A percentile compares a stretch with the other conserved stretches of the same genome.
phyloP scores from a whole-genome alignment of 139 green algal species.

The Spirogloea muscicola region DNA sequence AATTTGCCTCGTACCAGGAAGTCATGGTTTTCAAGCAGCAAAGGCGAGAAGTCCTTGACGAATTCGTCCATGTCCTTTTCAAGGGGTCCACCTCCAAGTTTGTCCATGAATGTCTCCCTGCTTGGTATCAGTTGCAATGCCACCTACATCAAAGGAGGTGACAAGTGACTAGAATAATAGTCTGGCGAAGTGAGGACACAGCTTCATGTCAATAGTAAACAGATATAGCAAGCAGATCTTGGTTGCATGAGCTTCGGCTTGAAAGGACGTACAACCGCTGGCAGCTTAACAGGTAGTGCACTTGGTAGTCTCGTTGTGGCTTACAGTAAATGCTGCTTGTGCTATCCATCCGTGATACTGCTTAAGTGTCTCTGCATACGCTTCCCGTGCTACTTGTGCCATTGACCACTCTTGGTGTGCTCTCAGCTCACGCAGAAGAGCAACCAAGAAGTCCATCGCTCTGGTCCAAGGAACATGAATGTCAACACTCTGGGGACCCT shows the following conservation, averaged over 20 bases:
- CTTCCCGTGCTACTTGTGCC: not conserved
- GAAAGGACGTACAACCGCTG: too few relatives aligned
- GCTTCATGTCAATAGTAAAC: too few relatives aligned
- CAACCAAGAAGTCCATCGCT: conserved; percentile 36
- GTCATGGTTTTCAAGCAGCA: conserved; percentile 19
- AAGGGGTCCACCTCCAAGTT: conserved; percentile 22
- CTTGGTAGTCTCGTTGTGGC: too few relatives aligned
- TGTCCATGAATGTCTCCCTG: conserved; percentile 15
- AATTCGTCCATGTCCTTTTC: conserved; percentile 27
- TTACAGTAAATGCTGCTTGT: conserved; percentile 15
- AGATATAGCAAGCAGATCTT: too few relatives aligned
- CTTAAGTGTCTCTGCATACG: conserved; percentile 32
- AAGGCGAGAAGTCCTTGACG: conserved; percentile 1
- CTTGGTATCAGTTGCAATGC: conserved; percentile 8
- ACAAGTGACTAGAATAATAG: conserved; percentile 5
- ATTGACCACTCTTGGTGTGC: conserved; percentile 26
- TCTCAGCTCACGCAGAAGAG: conserved; percentile 21
- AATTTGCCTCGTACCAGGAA: too few relatives aligned
- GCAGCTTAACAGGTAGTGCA: too few relatives aligned
- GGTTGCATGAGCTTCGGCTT: too few relatives aligned
- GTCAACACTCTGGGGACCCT: too few relatives aligned
- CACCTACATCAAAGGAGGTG: conserved; percentile 5
- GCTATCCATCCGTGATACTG: conserved; percentile 34
- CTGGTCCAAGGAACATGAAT: conserved; percentile 6
- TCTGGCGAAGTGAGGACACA: too few relatives aligned